Evolutionary conservation across 2,329 filamentous ascomycete species (phyloP), one percentile per base, ranked within the genome.

Genomic region (Alternaria sp.): DNA sequence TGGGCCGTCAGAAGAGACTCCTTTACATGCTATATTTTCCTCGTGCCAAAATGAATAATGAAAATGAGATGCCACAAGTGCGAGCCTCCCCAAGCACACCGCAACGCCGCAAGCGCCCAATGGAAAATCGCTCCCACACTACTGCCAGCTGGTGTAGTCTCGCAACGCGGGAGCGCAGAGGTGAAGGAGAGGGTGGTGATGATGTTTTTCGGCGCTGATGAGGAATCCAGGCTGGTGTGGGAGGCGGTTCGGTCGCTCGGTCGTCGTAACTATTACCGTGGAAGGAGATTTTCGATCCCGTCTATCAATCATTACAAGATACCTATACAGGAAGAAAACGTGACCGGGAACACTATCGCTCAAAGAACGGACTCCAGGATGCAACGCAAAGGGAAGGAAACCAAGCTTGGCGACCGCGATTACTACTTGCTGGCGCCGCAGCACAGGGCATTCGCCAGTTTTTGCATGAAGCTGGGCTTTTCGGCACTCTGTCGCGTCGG

Each of bases 361-460:
- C 72, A 73, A 72, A 70, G 66, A 72, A 76, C 71, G 61, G 71
- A 78, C 75, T 73, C 76, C 74, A 67, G 67, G 70, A 78, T 78
- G 73, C 74, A 75, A 72, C 70, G 67, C 64, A 71, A 74, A 72
- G 64, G 53, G 61, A 67, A 67, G 57, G 62, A 63, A 65, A 60
- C 66, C 61, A 64, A 60, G 69, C 66, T 56, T 56, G 63, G 49
- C 55, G 59, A 62, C 64, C 50, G 58, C 63, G 60, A 71, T 75
- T 60, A 73, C 69, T 71, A 69, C 62, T 66, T 77, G 62, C 75
- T 74, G 54, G 69, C 75, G 45, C 77, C 93, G 83, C 95, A 98
- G 88, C 95, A 98, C 62, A 97, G 85, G 64, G 89, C 88, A 86
- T 96, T 97, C 88, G 95, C 91, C 79, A 97, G 86, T 86, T 97